A percentile compares a stretch with the other conserved stretches of the same genome.
phyloP scores from a whole-genome alignment of 768 basidiomycete genomes.

The Termitomyces sp. region DNA sequence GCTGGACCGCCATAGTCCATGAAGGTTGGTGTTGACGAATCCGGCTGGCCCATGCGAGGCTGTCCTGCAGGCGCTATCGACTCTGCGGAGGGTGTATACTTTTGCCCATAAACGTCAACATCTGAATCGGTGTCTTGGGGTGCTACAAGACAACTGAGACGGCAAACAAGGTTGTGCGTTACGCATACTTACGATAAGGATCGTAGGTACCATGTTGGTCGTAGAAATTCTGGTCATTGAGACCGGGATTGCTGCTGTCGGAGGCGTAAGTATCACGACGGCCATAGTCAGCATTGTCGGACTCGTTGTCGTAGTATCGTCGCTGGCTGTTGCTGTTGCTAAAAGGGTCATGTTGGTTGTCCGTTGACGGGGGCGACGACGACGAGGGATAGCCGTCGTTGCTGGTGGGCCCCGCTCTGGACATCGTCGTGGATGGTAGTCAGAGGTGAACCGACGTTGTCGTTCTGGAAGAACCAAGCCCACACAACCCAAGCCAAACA shows the following conservation, averaged over 20 bases:
- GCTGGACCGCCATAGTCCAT: conserved; percentile 52
- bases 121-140: conserved; percentile 85
- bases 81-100: conserved; percentile 70
- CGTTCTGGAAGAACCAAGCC: conserved; percentile 13
- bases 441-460: conserved; percentile 14
- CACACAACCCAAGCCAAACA: conserved; percentile 6
- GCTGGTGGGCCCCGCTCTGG: conserved; percentile 49
- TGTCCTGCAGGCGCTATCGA: conserved; percentile 53
- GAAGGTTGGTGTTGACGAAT: conserved; percentile 71
- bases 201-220: conserved; percentile 62
- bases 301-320: conserved; percentile 73
- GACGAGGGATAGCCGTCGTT: conserved; percentile 63
- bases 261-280: conserved; percentile 67
- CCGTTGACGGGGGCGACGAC: conserved; percentile 46
- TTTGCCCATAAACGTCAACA: conserved; percentile 63
- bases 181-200: conserved; percentile 43
- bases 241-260: conserved; percentile 58
- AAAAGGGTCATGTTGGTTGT: conserved; percentile 68
- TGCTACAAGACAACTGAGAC: conserved; percentile 34
- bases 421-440: conserved; percentile 37
- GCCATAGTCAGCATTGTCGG: conserved; percentile 59
- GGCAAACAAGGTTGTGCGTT: background rate
- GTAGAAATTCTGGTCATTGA: conserved; percentile 60
- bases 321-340: conserved; percentile 35
- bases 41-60: conserved; percentile 50